These are phyloP conservation scores for Aureobasidium lini DNA, from an alignment of 2,329 filamentous ascomycete genomes.

Conservation along the genomic window DNA sequence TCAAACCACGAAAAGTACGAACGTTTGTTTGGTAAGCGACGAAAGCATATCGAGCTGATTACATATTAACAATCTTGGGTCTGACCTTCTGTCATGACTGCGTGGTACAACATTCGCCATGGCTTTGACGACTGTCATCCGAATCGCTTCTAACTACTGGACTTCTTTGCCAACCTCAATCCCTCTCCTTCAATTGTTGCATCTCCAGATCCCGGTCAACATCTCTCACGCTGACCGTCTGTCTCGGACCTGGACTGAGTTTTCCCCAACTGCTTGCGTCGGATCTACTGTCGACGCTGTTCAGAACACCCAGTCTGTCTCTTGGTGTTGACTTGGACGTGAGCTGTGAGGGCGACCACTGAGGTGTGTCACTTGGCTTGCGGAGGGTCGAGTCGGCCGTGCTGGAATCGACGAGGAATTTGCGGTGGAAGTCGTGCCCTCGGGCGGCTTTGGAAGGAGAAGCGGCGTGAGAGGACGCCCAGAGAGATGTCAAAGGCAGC, in stretches of 20 bases:
- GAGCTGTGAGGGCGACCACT: neutral
- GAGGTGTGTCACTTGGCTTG: neutral
- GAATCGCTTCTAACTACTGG: too few species aligned
- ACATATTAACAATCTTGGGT: too few species aligned
- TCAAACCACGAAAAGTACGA: too few species aligned
- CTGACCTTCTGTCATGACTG: too few species aligned
- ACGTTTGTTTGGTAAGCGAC: too few species aligned
- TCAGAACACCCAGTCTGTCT: conserved; percentile 6
- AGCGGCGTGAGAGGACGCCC: conserved; percentile 44
- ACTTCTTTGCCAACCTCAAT: neutral
- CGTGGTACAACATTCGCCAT: too few species aligned
- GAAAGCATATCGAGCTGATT: too few species aligned
- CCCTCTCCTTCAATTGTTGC: conserved; percentile 15
- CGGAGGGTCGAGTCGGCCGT: neutral
- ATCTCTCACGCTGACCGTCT: neutral
- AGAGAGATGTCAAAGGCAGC: conserved; percentile 59
- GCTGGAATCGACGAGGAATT: conserved; percentile 14
- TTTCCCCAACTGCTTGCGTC: neutral
- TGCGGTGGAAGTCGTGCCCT: conserved; percentile 15
- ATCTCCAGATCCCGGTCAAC: conserved; percentile 17
- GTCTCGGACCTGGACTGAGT: neutral
- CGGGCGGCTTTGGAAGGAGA: conserved; percentile 14
- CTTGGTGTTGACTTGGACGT: neutral
- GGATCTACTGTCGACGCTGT: neutral
- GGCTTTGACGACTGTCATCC: too few species aligned